These are phyloP conservation scores for Penicillium sp. DNA, from an alignment of 2,329 filamentous ascomycete species.

Conservation along the genomic window DNA sequence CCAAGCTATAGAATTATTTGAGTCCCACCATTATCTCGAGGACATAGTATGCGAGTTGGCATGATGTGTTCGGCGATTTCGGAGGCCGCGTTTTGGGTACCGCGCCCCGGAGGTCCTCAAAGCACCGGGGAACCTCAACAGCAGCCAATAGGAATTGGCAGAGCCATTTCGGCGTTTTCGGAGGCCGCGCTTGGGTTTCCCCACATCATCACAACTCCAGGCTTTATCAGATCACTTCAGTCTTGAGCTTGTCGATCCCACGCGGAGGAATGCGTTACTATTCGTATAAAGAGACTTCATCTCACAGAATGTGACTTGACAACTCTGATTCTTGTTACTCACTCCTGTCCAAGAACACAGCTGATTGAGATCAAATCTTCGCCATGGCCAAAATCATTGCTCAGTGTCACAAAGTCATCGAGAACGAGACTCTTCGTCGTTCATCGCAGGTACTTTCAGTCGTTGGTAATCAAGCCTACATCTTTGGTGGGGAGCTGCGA, in stretches of 20 bases:
- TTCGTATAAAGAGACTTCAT: not conserved
- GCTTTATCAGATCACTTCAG: not conserved
- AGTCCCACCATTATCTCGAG: too few species aligned
- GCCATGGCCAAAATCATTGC: not conserved
- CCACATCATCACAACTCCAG: not conserved
- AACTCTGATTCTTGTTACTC: not conserved
- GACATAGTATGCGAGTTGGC: not conserved
- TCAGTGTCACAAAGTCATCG: not conserved
- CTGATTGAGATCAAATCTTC: not conserved
- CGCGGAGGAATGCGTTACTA: not conserved
- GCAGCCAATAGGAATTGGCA: not conserved
- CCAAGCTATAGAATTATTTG: too few species aligned
- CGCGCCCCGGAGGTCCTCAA: not conserved
- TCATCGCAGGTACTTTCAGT: not conserved
- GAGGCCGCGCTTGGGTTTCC: not conserved
- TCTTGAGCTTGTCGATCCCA: not conserved
- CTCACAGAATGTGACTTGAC: not conserved
- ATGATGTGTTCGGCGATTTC: not conserved
- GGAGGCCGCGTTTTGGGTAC: not conserved
- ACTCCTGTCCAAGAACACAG: not conserved
- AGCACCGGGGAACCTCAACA: too few species aligned
- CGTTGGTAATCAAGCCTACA: not conserved
- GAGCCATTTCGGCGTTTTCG: not conserved
- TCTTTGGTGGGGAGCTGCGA: slow-evolving; percentile 76
- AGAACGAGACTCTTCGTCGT: not conserved